A percentile compares a stretch with the other conserved stretches of the same genome.
Conservation (phyloP, 2,329 filamentous ascomycete species). For the Colletotrichum lupini region DNA sequence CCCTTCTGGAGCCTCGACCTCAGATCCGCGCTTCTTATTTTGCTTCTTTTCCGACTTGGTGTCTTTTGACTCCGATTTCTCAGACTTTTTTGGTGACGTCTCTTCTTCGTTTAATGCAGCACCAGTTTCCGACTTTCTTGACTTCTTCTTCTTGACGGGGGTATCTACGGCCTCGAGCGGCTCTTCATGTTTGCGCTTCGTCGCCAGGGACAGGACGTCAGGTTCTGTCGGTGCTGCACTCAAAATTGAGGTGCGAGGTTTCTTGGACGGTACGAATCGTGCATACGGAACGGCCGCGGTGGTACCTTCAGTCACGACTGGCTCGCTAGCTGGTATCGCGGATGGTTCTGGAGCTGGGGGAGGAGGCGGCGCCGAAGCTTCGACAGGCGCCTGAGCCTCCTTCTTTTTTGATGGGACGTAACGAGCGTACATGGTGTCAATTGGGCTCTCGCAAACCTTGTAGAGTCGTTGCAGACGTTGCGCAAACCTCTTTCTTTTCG, state of each 20-base stretch:
- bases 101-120: constrained; percentile 38
- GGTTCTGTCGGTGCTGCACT: background rate
- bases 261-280: constrained; percentile 35
- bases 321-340: constrained; percentile 22
- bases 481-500: background rate
- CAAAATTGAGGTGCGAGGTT: constrained; percentile 26
- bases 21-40: constrained; percentile 35
- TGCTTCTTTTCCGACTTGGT: constrained; percentile 31
- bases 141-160: constrained; percentile 48
- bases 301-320: constrained; percentile 1
- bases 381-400: constrained; percentile 16
- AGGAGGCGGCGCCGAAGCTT: constrained; percentile 3
- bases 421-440: constrained; percentile 38
- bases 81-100: constrained; percentile 35
- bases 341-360: constrained; percentile 19
- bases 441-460: constrained; percentile 16
- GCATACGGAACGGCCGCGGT: constrained; percentile 26
- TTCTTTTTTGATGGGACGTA: constrained; percentile 52
- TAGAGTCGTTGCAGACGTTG: background rate
- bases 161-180: constrained; percentile 41
- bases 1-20: background rate
- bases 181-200: constrained; percentile 51
- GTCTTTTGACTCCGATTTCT: constrained; percentile 42
- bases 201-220: constrained; percentile 16
- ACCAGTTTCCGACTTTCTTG: constrained; percentile 40